Evolutionary conservation across 2,329 filamentous ascomycete species (phyloP), one percentile per base, ranked within the genome.

Genomic region (Cryphonectria parasitica): DNA sequence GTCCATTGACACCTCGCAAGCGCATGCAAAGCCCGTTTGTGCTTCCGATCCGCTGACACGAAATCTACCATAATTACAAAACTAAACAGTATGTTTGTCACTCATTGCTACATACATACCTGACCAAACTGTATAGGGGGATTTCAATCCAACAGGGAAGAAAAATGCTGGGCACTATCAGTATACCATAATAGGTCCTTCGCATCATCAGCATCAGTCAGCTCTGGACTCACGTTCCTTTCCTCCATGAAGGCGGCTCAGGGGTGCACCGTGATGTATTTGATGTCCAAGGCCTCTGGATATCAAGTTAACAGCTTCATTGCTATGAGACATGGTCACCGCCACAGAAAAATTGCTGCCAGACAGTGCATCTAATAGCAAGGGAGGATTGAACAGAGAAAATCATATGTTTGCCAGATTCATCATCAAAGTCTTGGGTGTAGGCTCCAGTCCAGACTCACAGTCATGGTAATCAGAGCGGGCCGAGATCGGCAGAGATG

Each of bases 11-110:
- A 52, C 17, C 45, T n/a, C 4, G 45, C 45, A n/a, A 45, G 15
- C 19, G 11, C 7, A n/a, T 19, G 5, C 45, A 22, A 22, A 22
- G 10, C 52, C 25, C 25, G 7, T 56, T 22, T n/a, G n/a, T 13
- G n/a, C 22, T 54, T 4, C 25, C 49, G 4, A 8, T 25, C 8
- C 17, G 52, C 25, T 56, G 19, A 56, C 5, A 28, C 17, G 52
- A 15, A 17, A 4, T 56, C n/a, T 28, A 17, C 13, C 25, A 56
- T 49, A 34, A 34, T 6, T 6, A 31, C 34, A 60, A 19, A 43
- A 10, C 19, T 8, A 39, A 19, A 39, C 34, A 34, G 49, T 41
- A 45, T 72, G 58, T 71, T 69, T 22, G 25, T 17, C 17, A 45
- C 17, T 45, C 43, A 5, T 5, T 22, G 34, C 34, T 34, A 6